phyloP scores from a whole-genome alignment of 306 rosid species.

The Acacia melanoxylon region DNA sequence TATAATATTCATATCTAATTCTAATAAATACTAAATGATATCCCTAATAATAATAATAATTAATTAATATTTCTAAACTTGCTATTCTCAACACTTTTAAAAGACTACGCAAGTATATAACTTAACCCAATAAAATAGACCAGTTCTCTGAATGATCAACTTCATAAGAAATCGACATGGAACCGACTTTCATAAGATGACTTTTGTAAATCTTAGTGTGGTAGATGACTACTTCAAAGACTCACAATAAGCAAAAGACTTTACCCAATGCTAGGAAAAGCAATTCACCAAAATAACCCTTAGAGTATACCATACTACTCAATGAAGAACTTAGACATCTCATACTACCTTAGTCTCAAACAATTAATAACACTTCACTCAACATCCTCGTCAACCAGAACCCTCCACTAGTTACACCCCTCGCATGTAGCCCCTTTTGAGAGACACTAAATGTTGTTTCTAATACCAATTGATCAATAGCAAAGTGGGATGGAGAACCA shows the following conservation, averaged over 20 bases:
- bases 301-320: not conserved
- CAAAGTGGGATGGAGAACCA: not conserved
- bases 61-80: too few species aligned
- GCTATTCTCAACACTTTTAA: too few species aligned
- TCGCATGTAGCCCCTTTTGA: not conserved
- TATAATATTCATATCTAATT: too few species aligned
- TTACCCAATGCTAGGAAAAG: not conserved
- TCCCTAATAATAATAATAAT: too few species aligned
- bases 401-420: not conserved
- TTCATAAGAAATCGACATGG: not conserved
- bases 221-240: not conserved
- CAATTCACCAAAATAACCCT: not conserved
- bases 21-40: too few species aligned
- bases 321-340: not conserved
- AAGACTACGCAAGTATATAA: not conserved
- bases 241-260: conserved; percentile 7
- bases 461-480: not conserved
- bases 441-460: not conserved
- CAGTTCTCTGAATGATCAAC: not conserved
- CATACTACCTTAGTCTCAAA: not conserved
- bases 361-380: not conserved
- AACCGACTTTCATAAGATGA: not conserved
- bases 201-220: not conserved
- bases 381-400: not conserved
- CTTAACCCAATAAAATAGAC: not conserved